Evolutionary conservation across 352 stramenopile genomes (phyloP), one percentile per base, ranked within the genome.

Genomic region (Pythium guiyangense): DNA sequence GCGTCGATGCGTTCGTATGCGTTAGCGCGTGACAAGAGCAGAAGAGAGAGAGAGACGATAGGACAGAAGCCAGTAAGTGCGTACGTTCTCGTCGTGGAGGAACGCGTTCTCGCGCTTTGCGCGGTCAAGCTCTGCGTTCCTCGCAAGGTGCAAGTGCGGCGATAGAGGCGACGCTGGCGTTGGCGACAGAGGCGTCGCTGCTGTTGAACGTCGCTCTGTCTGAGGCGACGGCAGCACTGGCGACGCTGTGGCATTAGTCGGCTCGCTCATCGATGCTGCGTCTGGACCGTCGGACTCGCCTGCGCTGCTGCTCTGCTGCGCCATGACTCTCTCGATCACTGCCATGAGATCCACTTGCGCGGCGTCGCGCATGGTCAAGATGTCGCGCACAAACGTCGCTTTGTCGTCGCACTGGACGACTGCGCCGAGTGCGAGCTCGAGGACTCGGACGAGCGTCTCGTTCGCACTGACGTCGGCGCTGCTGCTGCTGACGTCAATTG

Each of bases 341-440:
- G 55, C 52, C 73, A 88, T 88, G n/a, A 90, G 65, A 54, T 86
- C 69, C 2, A 72, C 69, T 55, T 90, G 80, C 6, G 83, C 74
- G 0, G 52, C 64, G n/a, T 83, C 71, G 42, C 79, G 64, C 72
- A 90, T 79, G 39, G 57, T 62, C 68, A 86, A 57, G 61, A 89
- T 90, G 44, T 88, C 80, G 26, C 74, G 74, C 8, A 90, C 75
- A 46, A 88, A 88, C 20, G 35, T 59, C 20, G 69, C 62, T 29
- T 84, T 84, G 15, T 69, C 49, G 25, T 86, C 75, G 29, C 80
- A 76, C 58, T 86, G 80, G 22, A 90, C 78, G 1, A 82, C 62
- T 25, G 74, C 78, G 3, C 63, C 65, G 20, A 90, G 56, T n/a
- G 71, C 45, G 6, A 84, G 67, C 61, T 79, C 74, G 46, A 88